Base-by-base conservation (phyloP, 2,329 filamentous ascomycete species). In the Pleomassaria siparia region DNA sequence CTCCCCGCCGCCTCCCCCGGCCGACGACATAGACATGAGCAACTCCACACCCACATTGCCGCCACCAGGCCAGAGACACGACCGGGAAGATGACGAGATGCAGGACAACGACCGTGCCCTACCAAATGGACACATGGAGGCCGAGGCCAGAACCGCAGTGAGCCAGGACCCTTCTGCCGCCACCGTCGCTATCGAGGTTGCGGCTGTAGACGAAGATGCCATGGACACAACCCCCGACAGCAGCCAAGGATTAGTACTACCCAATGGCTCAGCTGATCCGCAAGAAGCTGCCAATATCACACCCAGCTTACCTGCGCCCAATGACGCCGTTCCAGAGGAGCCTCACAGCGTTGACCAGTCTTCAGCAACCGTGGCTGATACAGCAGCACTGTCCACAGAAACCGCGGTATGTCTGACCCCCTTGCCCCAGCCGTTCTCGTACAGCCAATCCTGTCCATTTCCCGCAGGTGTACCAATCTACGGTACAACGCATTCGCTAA, bases 141-240 rank as follows among this genome's bases (percentile, higher is more conserved):
- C 47, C 16, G 46, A 37, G 20, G 9, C 35, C 32, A 35, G 32
- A n/a, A 35, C 56, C 21, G 20, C 43, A 41, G 50, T 40, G 43
- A 40, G 11, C 7, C 36, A 37, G 33, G 47, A 54, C 29, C 40
- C 58, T 35, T 29, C 56, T 4, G 36, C 45, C 5, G 53, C 30
- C 40, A 56, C 51, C 18, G 54, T 67, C 28, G 64, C 62, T 16
- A 55, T 67, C 9, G 59, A 66, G 26, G 58, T 67, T 10, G 59
- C 65, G 22, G 58, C 58, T 13, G 53, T 64, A 15, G 64, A 69
- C 37, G 67, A 68, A 15, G 70, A 72, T 44, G 61, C 58, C 30
- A 73, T 73, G 71, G 71, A 73, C 45, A 71, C 64, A 15, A 67
- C 68, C 8, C 62, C 66, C 6, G 70, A 72, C 48, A 50, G 43